Base-by-base conservation (phyloP, 176 grass and related monocot species). In the Alopecurus myosuroides region DNA sequence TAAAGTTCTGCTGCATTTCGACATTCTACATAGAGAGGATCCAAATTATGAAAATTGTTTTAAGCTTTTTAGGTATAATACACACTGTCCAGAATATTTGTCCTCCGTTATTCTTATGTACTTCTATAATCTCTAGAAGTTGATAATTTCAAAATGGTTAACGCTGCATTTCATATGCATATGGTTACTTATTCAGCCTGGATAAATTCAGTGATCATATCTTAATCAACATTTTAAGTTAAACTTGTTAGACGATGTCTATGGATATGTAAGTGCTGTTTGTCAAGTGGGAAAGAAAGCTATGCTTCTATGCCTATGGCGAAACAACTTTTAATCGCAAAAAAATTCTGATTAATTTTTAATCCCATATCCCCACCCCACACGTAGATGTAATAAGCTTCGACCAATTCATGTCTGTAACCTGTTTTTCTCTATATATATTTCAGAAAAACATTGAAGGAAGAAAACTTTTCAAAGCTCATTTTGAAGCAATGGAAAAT, bases 371-470 rank as follows among this genome's bases (percentile, higher is more conserved):
- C 72, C 28, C 69, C 9, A 20, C 45, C 26, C 25, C 7, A 18
- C 25, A 74, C 19, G 42, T 70, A 14, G 63, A 39, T 39, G 4
- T 53, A 44, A 23, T 17, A 45, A 78, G 50, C 26, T 51, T 50
- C 33, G 73, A 12, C 41, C 3, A 45, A 57, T 74, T 84, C 44
- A 42, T 86, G 79, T 84, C 19, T 72, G 73, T 90, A 78, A 82
- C 66, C 20, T 76, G 41, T 80, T 69, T 76, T 70, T 67, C 7
- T 80, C 77, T 50, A 11, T 82, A 20, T 36, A 48, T 75, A 26
- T 84, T 80, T 60, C 88, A 90, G 88, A 87, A 87, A 35, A 83
- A 90, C 20, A 91, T 91, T 19, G 85, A 91, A 81, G 89, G 85
- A 40, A 78, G 78, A 61, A 91, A 91, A 84, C 89, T 91, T 84